Evolutionary conservation across 768 basidiomycete species (phyloP), one percentile per base, ranked within the genome.

Genomic region (Terana coerulea): DNA sequence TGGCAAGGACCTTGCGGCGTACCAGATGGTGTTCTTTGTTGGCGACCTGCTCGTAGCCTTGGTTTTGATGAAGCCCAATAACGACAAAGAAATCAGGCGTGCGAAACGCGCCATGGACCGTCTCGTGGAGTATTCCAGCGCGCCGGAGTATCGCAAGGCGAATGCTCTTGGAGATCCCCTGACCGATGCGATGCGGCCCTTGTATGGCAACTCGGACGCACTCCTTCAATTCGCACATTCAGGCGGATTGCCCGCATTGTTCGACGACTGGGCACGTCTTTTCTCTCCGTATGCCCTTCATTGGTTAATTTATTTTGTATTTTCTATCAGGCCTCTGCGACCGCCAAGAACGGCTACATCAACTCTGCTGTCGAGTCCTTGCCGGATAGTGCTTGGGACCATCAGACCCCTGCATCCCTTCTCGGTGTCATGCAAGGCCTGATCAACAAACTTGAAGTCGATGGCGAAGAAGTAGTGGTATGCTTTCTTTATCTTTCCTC

Each of bases 31-130:
- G 19, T 65, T 52, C 49, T 64, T 66, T 45, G 52, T 61, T 17
- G 60, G 56, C 14, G 64, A 66, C 49, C 21, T 66, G 1, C 49
- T 56, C n/a, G 65, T 65, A 17, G 65, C 61, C 1, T 58, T 63
- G 31, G 31, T 65, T 5, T 8, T 66, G n/a, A 49, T 63, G 17
- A 43, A 54, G 14, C 43, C 50, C 9, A 10, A 24, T 8, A 51
- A 51, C 28, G 51, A 45, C 21, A 45, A 49, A 28, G 59, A 59
- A 14, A 47, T 58, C 54, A 41, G 53, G 15, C 59, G 57, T 29
- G 53, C 54, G 9, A 29, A 39, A 14, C 57, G 57, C 34, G 63
- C 62, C 7, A 47, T 61, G 58, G 48, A 45, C 34, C 51, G 59
- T 22, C 39, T 65, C 11, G 60, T 66, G 4, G 53, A 60, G 24